Evolutionary conservation across 352 stramenopile genomes (phyloP), one percentile per base, ranked within the genome.

Genomic region (Phytophthora capsici): DNA sequence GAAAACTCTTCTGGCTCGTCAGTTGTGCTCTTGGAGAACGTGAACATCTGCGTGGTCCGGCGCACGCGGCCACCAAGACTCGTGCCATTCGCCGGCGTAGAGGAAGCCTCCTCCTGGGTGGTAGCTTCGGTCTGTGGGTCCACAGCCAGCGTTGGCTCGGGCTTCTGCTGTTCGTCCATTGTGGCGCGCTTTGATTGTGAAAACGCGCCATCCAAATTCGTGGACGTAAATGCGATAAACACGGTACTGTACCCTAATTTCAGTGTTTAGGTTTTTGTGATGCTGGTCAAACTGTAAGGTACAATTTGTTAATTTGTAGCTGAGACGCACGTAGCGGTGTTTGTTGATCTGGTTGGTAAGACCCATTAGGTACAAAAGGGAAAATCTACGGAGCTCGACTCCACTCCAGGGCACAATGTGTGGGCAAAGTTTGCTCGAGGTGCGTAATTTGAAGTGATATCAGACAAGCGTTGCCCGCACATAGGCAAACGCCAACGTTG

Each of bases 31-130:
- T 78, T 68, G 8, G 61, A 64, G 47, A 89, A 82, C 67, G 76
- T 83, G 57, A 90, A 93, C 68, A 82, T 86, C 47, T 91, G 84
- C 57, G 75, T 90, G 1, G 79, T 77, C 55, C 75, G 74, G 46
- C 84, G 84, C 73, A 89, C 81, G 45, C 84, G 84, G 0, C 71
- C 72, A 22, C 78, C 70, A 20, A 75, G 52, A 57, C 63, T 85
- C 59, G 72, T 72, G 52, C 41, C 65, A 13, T 26, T 70, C 28
- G 38, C 37, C 22, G 48, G n/a, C 25, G 57, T 60, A 20, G 57
- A 63, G 4, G 59, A 37, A 16, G 17, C 41, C 28, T 38, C 17
- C 26, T 37, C n/a, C 20, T 38, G 19, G 13, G 13, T 51, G 13
- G 60, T 37, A 19, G 47, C 10, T 26, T 63, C 55, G 16, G 48